Conservation (phyloP, 352 stramenopile species). For the Globisporangium abappressorium region DNA sequence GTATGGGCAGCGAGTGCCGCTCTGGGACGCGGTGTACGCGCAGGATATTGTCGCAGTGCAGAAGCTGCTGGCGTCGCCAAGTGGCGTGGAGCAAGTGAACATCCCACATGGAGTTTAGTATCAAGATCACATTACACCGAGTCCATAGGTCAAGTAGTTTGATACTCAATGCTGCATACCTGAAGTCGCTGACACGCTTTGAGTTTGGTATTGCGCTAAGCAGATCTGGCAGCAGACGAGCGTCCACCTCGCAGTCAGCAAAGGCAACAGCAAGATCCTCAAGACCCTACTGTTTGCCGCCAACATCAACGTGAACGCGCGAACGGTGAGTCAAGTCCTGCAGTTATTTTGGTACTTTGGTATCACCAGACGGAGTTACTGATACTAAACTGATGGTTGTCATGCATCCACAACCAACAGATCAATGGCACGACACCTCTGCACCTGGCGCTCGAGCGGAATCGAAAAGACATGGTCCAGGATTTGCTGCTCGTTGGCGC, state of each 20-base stretch:
- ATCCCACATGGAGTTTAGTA: conserved; percentile 36
- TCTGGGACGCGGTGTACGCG: conserved; percentile 65
- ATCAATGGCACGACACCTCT: conserved; percentile 62
- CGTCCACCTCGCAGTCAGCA: conserved; percentile 50
- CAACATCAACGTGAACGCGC: conserved; percentile 38
- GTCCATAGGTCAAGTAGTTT: not conserved
- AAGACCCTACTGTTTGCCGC: conserved; percentile 45
- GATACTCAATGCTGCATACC: not conserved
- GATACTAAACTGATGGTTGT: not conserved
- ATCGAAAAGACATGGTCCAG: conserved; percentile 52
- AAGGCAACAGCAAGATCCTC: conserved; percentile 55
- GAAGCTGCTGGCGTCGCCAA: conserved; percentile 31
- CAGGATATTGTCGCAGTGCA: conserved; percentile 35
- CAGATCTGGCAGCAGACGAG: conserved; percentile 64
- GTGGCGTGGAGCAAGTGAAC: conserved; percentile 44
- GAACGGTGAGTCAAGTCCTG: conserved; percentile 27
- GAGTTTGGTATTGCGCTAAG: not conserved
- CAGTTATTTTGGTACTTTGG: not conserved
- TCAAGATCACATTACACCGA: not conserved
- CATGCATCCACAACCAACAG: conserved; percentile 15
- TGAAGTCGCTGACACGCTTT: not conserved
- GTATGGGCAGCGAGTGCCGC: conserved; percentile 36
- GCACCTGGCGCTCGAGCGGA: conserved; percentile 47
- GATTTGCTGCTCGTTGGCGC: conserved; percentile 54
- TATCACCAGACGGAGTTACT: not conserved